Evolutionary conservation across 768 basidiomycete species (phyloP).

Genomic region (Termitomyces heimii): DNA sequence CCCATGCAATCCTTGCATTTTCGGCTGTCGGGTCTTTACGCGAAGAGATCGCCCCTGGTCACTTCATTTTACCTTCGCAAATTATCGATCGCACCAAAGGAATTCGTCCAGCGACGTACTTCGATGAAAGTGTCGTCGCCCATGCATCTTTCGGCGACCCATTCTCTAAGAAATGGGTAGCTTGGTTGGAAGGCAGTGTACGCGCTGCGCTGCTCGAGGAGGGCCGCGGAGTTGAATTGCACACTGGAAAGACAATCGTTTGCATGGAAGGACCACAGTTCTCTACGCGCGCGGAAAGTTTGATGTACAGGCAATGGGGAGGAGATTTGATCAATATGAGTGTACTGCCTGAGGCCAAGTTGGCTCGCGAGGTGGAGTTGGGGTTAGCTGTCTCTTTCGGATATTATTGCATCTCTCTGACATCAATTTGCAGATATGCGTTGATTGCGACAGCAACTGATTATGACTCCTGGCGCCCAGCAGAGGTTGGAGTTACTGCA

Average conservation of each 20-base stretch:
- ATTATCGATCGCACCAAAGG: constrained; percentile 98
- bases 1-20: constrained; percentile 87
- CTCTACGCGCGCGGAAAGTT: constrained; percentile 94
- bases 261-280: constrained; percentile 99
- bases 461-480: constrained; percentile 91
- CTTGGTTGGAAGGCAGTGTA: constrained; percentile 64
- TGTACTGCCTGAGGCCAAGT: constrained; percentile 93
- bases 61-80: constrained; percentile 83
- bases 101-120: constrained; percentile 83
- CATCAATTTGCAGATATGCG: constrained; percentile 61
- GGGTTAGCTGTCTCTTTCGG: constrained; percentile 43
- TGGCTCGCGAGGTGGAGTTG: constrained; percentile 92
- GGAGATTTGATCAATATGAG: constrained; percentile 97
- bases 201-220: constrained; percentile 53
- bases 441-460: constrained; percentile 89
- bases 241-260: constrained; percentile 80
- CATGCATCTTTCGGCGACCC: constrained; percentile 95
- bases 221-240: constrained; percentile 59
- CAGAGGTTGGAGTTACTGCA: constrained; percentile 78
- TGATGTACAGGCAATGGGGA: constrained; percentile 92
- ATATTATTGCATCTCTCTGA: not conserved
- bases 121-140: constrained; percentile 76
- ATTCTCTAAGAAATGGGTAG: constrained; percentile 59
- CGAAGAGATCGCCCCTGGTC: constrained; percentile 88
- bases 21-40: constrained; percentile 92